Conservation (phyloP, 106 monocot species). For the Hemerocallis citrina region DNA sequence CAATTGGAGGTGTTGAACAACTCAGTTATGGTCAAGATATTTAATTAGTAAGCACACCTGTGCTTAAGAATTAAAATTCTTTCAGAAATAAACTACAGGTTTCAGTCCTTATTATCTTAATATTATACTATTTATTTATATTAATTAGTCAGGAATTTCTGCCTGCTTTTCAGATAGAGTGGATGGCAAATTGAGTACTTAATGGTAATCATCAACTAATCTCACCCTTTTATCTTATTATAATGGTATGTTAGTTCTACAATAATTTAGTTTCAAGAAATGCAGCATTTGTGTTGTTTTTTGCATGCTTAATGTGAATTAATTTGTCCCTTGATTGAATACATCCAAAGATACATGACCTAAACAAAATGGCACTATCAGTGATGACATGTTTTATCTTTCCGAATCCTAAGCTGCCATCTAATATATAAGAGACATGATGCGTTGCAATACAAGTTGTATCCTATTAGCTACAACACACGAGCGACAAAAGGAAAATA, state of each 20-base stretch:
- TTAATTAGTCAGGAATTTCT: background rate
- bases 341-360: no score
- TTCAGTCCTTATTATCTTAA: constrained; percentile 2
- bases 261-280: no score
- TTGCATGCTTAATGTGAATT: no score
- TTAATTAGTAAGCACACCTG: background rate
- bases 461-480: no score
- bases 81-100: background rate
- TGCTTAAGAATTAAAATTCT: background rate
- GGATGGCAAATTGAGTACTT: background rate
- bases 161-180: background rate
- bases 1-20: background rate
- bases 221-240: background rate
- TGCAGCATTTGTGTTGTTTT: background rate
- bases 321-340: no score
- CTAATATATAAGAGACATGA: background rate
- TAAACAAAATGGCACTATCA: background rate
- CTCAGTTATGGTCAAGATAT: background rate
- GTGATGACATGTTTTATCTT: background rate
- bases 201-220: background rate
- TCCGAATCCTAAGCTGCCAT: background rate
- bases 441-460: no score
- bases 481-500: no score
- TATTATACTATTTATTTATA: background rate
- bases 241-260: no score